Base-by-base conservation (phyloP, 768 basidiomycete species). In the Leccinum fibrillosum region DNA sequence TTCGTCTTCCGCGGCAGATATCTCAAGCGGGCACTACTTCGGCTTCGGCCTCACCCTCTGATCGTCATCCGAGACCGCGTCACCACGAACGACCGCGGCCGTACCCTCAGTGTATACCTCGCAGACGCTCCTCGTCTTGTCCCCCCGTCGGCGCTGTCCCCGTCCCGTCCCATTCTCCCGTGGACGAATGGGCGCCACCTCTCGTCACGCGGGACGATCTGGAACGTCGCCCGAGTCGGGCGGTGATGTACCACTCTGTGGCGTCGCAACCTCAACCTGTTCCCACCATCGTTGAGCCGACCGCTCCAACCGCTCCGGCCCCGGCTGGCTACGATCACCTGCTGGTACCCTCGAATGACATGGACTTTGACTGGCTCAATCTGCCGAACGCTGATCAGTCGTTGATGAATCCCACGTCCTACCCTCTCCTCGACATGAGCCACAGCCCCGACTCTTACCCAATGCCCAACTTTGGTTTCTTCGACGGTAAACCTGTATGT, bases 61-160 rank as follows among this genome's bases (percentile, higher is more conserved):
- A 19, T 25, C 21, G 55, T 15, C 61, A 55, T 23, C 17, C 54
- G 3, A 62, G 52, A 32, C 34, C 52, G 10, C 45, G 57, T 34
- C 63, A 57, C 7, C 62, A 48, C 7, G 61, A 66, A 25, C 68
- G 70, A 6, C 59, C 57, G 10, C 59, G 63, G 17, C 70, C 72
- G 19, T 72, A 72, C 30, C 62, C 67, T 2, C 62, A 51, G 12
- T 57, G 54, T 39, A 42, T 61, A 8, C 66, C 62, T 42, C 65
- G 57, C 23, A 70, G 76, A 21, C 75, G 77, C n/a, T 69, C 76
- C 10, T 78, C 76, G 5, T 77, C 76, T 30, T 77, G 76, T 57
- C 76, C 76, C n/a, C 76, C 76, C 3, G 66, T 66, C 4, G 74
- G 75, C 2, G 73, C 74, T 1, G 57, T 65, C 12, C 75, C 75